Percentiles rank a stretch among this genome's conserved stretches.
Evolutionary conservation across 352 stramenopile species (phyloP).

Genomic region (Blastocystis sp.): DNA sequence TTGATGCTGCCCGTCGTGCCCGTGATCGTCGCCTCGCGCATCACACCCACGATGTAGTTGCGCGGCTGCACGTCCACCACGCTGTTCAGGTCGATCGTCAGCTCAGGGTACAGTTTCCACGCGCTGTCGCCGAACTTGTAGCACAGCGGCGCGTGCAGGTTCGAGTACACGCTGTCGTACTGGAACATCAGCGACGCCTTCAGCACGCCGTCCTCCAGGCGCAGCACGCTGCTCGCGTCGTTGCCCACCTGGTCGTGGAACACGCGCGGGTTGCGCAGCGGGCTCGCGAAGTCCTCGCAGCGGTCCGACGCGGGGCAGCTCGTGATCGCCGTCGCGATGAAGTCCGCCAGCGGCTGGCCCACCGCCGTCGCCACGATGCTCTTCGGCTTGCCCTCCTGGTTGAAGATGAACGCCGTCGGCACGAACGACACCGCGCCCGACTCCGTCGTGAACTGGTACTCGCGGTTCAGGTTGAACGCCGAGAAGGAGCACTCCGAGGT

Average conservation of each 20-base stretch:
- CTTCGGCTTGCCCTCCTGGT: constrained; percentile 3
- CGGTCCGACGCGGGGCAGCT: constrained; percentile 28
- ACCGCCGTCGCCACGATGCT: constrained; percentile 16
- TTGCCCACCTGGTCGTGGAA: constrained; percentile 13
- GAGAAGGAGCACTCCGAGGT: constrained; percentile 14
- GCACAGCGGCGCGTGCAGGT: constrained; percentile 53
- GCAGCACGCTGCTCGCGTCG: constrained; percentile 8
- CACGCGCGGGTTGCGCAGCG: not conserved
- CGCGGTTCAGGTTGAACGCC: constrained; percentile 46
- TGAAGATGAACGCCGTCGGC: constrained; percentile 12
- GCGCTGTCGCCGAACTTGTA: constrained; percentile 64
- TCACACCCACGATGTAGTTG: constrained; percentile 26
- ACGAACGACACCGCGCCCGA: not conserved
- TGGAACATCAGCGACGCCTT: constrained; percentile 3
- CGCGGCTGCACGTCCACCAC: constrained; percentile 38
- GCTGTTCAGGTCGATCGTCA: constrained; percentile 37
- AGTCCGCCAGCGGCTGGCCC: not conserved
- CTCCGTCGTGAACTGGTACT: constrained; percentile 5
- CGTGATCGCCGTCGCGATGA: not conserved
- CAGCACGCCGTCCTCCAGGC: not conserved
- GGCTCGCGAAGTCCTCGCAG: constrained; percentile 9
- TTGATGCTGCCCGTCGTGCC: constrained; percentile 27
- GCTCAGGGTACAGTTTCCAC: constrained; percentile 60
- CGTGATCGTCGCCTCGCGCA: not conserved
- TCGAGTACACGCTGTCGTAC: constrained; percentile 27